Base-by-base conservation (phyloP, 352 stramenopile genomes). In the Hyaloperonospora arabidopsidis region DNA sequence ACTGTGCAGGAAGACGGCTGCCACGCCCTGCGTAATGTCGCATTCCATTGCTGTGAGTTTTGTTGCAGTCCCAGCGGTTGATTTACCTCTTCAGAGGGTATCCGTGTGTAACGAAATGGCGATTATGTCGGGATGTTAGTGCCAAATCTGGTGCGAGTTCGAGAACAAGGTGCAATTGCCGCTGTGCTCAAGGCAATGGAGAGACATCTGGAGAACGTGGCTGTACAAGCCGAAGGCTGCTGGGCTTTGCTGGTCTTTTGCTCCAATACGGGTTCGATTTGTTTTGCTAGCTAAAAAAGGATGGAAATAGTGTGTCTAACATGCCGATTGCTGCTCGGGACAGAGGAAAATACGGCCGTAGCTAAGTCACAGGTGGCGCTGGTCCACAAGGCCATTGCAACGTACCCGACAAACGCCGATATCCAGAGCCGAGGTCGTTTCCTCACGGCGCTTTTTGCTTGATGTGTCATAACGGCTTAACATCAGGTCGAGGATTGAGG, bases 211-310 rank as follows among this genome's bases (percentile, higher is more conserved):
- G 63, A 76, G 44, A 86, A 85, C 54, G 80, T 84, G 29, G 68
- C 80, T 12, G 57, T 91, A 40, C 76, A 89, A 52, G 74, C 74
- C 0, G 76, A 91, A 60, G 80, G 74, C 13, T 86, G 66, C 29
- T 91, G 80, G 78, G 76, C 80, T 0, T 65, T 91, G 34, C 63
- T 91, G 10, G 80, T 91, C 44, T 91, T 86, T 50, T 91, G 80
- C 67, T 77, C 80, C 12, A 91, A 91, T 53, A 78, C 84, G 50
- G 76, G 77, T 84, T 54, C 22, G 63, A 44, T 2, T 46, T 23
- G 7, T 6, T 17, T 22, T 22, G 40, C 5, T 44, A 52, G 15
- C 5, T 13, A 52, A 19, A 11, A 44, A 17, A 17, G 2, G 47
- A 19, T 28, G 22, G 18, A 5, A 19, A 34, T 17, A n/a, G 25